These are phyloP conservation scores for Stipa capillata DNA, from an alignment of 176 grass and related monocot genomes.

Conservation along the genomic window DNA sequence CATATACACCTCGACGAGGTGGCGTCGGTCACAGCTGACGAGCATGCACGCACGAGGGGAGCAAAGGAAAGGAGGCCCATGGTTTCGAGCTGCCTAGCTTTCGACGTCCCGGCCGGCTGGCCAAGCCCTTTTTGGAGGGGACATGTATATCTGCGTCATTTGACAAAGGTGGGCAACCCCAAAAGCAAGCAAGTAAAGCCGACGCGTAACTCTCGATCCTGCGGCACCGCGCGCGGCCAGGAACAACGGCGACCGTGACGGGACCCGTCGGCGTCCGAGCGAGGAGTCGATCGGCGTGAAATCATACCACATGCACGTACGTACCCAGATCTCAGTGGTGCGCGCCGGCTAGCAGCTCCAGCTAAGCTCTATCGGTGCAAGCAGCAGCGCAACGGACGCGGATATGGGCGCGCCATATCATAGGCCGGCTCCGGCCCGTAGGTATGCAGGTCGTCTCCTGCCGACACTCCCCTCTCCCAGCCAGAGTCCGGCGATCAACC, in stretches of 20 bases:
- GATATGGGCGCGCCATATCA: not conserved
- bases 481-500: slow-evolving; percentile 10
- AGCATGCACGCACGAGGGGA: not conserved
- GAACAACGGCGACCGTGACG: not conserved
- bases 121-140: not conserved
- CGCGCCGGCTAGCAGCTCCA: too few species aligned
- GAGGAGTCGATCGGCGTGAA: not conserved
- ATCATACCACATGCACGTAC: too few species aligned
- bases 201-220: not conserved
- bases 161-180: slow-evolving; percentile 3
- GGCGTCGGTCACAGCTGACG: not conserved
- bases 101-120: not conserved
- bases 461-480: not conserved
- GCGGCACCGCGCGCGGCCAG: not conserved
- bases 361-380: not conserved
- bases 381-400: not conserved
- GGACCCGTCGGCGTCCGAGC: not conserved
- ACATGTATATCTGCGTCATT: not conserved
- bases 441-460: too few species aligned
- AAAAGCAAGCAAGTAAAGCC: not conserved
- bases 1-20: not conserved
- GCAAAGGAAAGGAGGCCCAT: not conserved
- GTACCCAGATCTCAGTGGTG: too few species aligned
- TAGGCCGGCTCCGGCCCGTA: not conserved
- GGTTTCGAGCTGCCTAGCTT: not conserved